Conservation (phyloP, 139 green algal genomes). For the Closterium sp. region DNA sequence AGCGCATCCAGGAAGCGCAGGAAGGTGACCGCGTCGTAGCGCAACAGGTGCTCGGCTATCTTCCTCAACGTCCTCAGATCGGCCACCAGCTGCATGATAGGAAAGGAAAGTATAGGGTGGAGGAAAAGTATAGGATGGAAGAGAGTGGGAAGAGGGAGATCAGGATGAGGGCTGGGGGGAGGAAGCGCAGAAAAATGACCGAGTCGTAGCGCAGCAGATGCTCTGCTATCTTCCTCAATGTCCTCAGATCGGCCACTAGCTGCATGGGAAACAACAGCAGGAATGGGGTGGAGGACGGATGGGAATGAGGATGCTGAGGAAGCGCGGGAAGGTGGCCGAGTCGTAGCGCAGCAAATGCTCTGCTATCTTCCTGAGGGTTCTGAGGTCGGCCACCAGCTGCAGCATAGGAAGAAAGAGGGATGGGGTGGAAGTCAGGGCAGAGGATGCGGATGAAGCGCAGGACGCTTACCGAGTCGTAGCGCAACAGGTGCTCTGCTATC, state of each 20-base stretch:
- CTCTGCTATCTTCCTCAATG: slow-evolving; percentile 69
- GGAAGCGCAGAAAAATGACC: not conserved
- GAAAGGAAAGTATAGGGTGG: too few species aligned
- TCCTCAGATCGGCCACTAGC: slow-evolving; percentile 79
- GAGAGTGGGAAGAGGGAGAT: too few species aligned
- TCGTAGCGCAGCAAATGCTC: slow-evolving; percentile 59
- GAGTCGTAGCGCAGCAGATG: slow-evolving; percentile 61
- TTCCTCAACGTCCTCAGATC: slow-evolving; percentile 83
- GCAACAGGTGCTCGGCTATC: slow-evolving; percentile 68
- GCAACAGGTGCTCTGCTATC: slow-evolving; percentile 68
- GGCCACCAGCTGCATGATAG: slow-evolving; percentile 62
- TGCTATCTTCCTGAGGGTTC: slow-evolving; percentile 74
- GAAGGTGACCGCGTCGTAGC: slow-evolving; percentile 57
- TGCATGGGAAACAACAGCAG: slow-evolving; percentile 49
- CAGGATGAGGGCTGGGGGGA: not conserved
- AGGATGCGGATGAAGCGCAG: slow-evolving; percentile 71
- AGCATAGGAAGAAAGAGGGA: too few species aligned
- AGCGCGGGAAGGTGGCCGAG: not conserved
- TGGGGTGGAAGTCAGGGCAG: too few species aligned
- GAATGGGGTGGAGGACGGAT: not conserved
- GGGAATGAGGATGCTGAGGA: too few species aligned
- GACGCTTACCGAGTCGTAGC: slow-evolving; percentile 58
- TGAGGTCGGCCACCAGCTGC: slow-evolving; percentile 78
- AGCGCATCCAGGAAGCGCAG: slow-evolving; percentile 73
- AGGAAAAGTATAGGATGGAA: too few species aligned